Conservation (phyloP, 148 eudicot species). For the Amaranthus cruentus region DNA sequence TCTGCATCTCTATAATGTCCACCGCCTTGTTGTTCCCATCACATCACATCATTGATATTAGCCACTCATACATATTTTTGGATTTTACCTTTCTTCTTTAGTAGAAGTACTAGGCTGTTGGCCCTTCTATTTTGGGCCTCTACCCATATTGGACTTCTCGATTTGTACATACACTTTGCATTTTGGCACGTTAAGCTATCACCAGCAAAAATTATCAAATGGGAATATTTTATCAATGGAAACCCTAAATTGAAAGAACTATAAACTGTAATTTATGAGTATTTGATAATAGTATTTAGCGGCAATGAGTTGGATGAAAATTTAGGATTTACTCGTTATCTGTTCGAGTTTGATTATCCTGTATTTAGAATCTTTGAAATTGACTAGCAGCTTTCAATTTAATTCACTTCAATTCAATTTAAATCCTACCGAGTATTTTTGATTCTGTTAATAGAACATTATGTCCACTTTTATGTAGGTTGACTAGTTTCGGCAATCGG, state of each 20-base stretch:
- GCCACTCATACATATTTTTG: background rate
- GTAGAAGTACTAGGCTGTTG: background rate
- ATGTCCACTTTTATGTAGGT: no score
- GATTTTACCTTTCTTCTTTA: background rate
- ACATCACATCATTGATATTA: constrained; percentile 4
- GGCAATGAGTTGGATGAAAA: no score
- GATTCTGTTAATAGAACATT: no score
- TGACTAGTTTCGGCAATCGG: no score
- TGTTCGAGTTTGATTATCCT: background rate
- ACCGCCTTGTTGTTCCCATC: background rate
- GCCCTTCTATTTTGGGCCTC: background rate
- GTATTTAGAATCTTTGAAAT: no score
- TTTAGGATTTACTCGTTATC: background rate
- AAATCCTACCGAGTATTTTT: no score
- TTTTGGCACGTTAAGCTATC: background rate
- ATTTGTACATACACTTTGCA: background rate
- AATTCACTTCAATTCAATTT: no score
- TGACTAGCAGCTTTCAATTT: no score
- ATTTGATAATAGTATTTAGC: background rate
- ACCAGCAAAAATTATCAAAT: background rate
- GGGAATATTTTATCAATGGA: background rate
- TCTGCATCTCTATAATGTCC: constrained; percentile 8
- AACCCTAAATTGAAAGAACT: no score
- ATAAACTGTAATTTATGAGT: background rate
- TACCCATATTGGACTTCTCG: background rate